A percentile compares a stretch with the other conserved stretches of the same genome.
These are phyloP conservation scores for Pezicula rhizophila DNA, from an alignment of 2,329 filamentous ascomycete species.

Conservation along the genomic window DNA sequence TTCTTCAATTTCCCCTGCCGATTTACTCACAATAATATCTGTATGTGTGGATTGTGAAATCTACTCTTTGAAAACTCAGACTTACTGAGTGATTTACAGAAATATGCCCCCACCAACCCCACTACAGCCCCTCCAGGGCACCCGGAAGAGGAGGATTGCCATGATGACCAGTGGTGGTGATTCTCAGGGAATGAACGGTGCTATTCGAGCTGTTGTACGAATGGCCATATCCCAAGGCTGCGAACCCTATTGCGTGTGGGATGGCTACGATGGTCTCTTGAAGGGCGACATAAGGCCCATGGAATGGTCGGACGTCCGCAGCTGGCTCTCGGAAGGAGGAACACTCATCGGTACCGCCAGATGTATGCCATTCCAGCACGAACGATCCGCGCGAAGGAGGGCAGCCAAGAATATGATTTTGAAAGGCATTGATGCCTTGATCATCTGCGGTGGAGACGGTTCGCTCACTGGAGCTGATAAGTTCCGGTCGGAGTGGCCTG, in stretches of 20 bases:
- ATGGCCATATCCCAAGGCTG: constrained; percentile 82
- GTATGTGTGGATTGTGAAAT: no score
- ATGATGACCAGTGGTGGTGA: constrained; percentile 72
- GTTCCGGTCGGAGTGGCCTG: constrained; percentile 89
- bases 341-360: constrained; percentile 94
- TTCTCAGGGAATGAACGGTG: constrained; percentile 70
- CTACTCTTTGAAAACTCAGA: neutral
- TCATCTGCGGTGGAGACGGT: constrained; percentile 96
- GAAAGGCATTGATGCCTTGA: constrained; percentile 87
- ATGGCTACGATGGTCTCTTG: constrained; percentile 94
- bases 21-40: no score
- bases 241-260: constrained; percentile 76
- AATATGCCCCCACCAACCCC: constrained; percentile 19
- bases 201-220: constrained; percentile 72
- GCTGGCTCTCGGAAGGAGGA: constrained; percentile 88
- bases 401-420: constrained; percentile 93
- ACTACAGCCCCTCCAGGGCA: constrained; percentile 18
- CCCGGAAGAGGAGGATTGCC: constrained; percentile 42
- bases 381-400: constrained; percentile 73
- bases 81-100: constrained; percentile 1
- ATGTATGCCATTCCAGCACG: constrained; percentile 78
- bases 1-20: no score
- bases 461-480: constrained; percentile 92
- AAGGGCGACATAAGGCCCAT: constrained; percentile 84
- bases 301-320: constrained; percentile 89